A percentile compares a stretch with the other conserved stretches of the same genome.
These are phyloP conservation scores for Sugiyamaella novakii DNA, from an alignment of 1,139 yeast species.

Conservation along the genomic window DNA sequence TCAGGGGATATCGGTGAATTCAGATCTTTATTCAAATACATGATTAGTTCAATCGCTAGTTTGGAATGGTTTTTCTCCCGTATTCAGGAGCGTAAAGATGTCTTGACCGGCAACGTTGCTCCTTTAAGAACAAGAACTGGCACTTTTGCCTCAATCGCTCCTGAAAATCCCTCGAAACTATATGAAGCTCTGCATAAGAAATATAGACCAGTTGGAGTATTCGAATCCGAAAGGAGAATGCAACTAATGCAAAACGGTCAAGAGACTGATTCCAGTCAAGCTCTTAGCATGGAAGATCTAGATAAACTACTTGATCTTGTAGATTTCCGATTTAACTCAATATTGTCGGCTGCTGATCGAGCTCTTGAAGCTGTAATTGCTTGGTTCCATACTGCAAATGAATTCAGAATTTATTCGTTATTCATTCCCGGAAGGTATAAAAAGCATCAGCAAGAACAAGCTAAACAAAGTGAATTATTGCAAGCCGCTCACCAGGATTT, in stretches of 20 bases:
- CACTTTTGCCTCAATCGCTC: conserved; percentile 6
- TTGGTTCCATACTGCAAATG: conserved; percentile 33
- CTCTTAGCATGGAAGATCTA: conserved; percentile 27
- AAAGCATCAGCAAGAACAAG: conserved; percentile 20
- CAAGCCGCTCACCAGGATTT: conserved; percentile 15
- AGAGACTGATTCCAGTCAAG: conserved; percentile 16
- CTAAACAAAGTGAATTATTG: conserved; percentile 17
- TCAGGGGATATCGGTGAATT: conserved; percentile 30
- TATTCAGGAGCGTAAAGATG: conserved; percentile 26
- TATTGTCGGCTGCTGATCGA: conserved; percentile 23
- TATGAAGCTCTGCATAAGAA: conserved; percentile 26
- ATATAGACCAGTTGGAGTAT: conserved; percentile 29
- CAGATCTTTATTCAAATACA: conserved; percentile 21
- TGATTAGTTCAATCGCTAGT: conserved; percentile 26
- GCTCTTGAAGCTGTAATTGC: conserved; percentile 22
- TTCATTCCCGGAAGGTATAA: conserved; percentile 17
- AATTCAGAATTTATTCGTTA: conserved; percentile 23
- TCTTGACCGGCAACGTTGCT: conserved; percentile 19
- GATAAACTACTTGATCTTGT: conserved; percentile 28
- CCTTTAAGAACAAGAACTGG: conserved; percentile 14
- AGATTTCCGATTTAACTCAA: conserved; percentile 22
- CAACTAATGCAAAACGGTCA: conserved; percentile 15
- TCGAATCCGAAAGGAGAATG: conserved; percentile 21
- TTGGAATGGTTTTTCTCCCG: conserved; percentile 28
- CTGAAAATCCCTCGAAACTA: conserved; percentile 8